Evolutionary conservation across 352 stramenopile genomes (phyloP).

Genomic region (Peronosclerospora sorghi): DNA sequence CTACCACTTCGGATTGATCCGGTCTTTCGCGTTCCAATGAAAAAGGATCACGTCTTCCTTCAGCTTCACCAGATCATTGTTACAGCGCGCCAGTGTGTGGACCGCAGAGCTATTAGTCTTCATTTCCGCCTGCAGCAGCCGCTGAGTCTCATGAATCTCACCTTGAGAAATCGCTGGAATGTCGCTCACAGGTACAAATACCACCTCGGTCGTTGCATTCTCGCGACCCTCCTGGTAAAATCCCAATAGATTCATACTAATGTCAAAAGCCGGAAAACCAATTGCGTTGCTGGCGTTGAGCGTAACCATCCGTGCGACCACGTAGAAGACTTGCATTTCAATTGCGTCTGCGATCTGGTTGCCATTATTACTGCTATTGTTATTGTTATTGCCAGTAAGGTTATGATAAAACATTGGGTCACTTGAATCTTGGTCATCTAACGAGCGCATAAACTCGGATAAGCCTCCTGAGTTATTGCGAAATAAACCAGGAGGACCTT

Average conservation of each 20-base stretch:
- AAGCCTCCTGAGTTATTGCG: conserved; percentile 66
- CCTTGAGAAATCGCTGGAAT: conserved; percentile 59
- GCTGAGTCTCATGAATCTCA: conserved; percentile 61
- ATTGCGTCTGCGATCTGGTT: conserved; percentile 59
- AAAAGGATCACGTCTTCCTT: conserved; percentile 82
- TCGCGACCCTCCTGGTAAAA: conserved; percentile 75
- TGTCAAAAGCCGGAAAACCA: conserved; percentile 70
- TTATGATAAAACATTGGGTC: conserved; percentile 63
- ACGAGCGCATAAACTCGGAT: conserved; percentile 66
- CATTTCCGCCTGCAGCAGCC: conserved; percentile 50
- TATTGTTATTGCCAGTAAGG: conserved; percentile 17
- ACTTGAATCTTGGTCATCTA: conserved; percentile 54
- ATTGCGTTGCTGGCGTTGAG: conserved; percentile 59
- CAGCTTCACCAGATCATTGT: conserved; percentile 76
- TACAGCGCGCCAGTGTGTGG: conserved; percentile 57
- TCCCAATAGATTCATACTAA: conserved; percentile 52
- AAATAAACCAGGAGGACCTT: conserved; percentile 57
- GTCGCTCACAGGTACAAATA: conserved; percentile 69
- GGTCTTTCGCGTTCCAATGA: conserved; percentile 75
- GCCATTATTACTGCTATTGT: conserved; percentile 16
- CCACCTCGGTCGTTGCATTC: conserved; percentile 66
- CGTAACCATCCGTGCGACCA: conserved; percentile 66
- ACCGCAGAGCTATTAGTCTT: conserved; percentile 64
- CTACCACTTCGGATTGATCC: conserved; percentile 32
- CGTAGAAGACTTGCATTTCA: conserved; percentile 74